Conservation (phyloP, 108 stramenopile species). For the Cylindrotheca closterium region DNA sequence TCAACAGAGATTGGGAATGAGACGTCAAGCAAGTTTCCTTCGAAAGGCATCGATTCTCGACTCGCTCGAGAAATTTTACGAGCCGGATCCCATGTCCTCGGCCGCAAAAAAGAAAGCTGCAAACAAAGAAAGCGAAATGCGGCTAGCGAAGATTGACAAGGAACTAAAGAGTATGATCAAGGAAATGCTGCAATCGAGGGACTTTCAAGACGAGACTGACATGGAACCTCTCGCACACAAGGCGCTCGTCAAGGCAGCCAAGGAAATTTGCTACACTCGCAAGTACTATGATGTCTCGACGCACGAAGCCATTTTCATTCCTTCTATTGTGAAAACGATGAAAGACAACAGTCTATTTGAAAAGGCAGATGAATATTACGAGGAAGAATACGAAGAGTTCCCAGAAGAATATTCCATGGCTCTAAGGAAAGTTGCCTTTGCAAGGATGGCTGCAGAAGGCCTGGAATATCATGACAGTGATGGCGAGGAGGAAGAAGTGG, state of each 20-base stretch:
- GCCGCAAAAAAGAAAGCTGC: no score
- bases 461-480: no score
- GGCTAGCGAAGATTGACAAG: conserved; percentile 21
- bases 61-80: no score
- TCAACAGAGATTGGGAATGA: no score
- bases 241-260: conserved; percentile 22
- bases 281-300: conserved; percentile 32
- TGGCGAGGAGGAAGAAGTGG: no score
- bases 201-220: conserved; percentile 12
- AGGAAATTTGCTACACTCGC: conserved; percentile 16
- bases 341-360: conserved; percentile 17
- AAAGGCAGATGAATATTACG: conserved; percentile 21
- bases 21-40: no score
- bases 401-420: conserved; percentile 16
- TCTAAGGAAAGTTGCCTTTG: conserved; percentile 10
- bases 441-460: conserved; percentile 2
- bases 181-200: conserved; percentile 21
- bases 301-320: conserved; percentile 22
- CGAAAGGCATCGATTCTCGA: no score
- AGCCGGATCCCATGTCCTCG: no score
- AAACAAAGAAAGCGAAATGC: no score
- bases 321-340: conserved; percentile 15
- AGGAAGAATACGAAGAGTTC: conserved; percentile 10
- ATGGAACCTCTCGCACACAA: conserved; percentile 22
- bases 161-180: conserved; percentile 18